Evolutionary conservation across 371 early-diverging fungal species (phyloP).

Genomic region (Syncephalis fuscata): DNA sequence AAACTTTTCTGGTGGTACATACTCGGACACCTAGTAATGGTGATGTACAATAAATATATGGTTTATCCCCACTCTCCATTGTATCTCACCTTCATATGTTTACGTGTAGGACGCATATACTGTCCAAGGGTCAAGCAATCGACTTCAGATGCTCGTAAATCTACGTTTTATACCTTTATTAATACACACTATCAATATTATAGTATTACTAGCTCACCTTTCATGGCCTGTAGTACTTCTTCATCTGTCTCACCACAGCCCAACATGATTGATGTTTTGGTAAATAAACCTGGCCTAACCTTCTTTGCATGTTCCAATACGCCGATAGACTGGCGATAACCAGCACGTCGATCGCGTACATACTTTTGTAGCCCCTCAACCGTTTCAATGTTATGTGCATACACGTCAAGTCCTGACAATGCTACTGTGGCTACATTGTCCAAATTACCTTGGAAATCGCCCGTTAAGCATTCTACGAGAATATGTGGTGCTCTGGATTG

Average conservation of each 20-base stretch:
- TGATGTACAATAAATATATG: too few relatives aligned
- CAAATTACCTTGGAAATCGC: conserved; percentile 82
- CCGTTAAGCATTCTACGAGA: conserved; percentile 90
- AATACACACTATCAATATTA: too few relatives aligned
- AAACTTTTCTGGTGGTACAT: conserved; percentile 87
- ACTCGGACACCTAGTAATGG: conserved; percentile 29
- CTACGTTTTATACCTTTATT: conserved; percentile 12
- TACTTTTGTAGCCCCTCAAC: conserved; percentile 79
- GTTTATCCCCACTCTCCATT: too few relatives aligned
- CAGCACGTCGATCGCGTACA: conserved; percentile 91
- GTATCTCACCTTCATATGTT: conserved; percentile 94
- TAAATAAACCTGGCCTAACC: conserved; percentile 58
- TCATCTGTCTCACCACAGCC: conserved; percentile 93
- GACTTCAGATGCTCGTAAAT: conserved; percentile 67
- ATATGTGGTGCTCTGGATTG: conserved; percentile 65
- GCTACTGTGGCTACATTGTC: conserved; percentile 69
- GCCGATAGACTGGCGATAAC: conserved; percentile 77
- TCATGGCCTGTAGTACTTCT: conserved; percentile 75
- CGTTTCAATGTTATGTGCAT: conserved; percentile 97
- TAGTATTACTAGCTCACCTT: conserved; percentile 23
- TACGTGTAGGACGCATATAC: conserved; percentile 97
- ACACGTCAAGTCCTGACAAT: conserved; percentile 84
- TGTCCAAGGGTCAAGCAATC: conserved; percentile 97
- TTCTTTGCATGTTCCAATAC: conserved; percentile 83
- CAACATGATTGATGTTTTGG: conserved; percentile 96